Evolutionary conservation across 805 yeast species (phyloP), one percentile per base, ranked within the genome.

Genomic region (Dipodascopsis uninucleata): DNA sequence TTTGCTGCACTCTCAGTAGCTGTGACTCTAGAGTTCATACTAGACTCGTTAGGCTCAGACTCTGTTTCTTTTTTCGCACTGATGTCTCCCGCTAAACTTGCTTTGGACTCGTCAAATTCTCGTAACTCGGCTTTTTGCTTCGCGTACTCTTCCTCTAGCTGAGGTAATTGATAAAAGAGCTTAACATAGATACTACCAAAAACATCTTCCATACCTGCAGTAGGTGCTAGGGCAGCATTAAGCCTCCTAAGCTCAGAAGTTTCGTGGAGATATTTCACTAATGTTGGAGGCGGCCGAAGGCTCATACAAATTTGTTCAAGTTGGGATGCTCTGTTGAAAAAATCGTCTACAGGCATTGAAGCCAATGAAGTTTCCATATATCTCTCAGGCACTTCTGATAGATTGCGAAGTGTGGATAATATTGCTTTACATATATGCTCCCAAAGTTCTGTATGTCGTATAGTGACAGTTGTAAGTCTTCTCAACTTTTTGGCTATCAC

Each of bases 181-280:
- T 68, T 69, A 58, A 85, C 63, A 56, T 72, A 86, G 0, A 82
- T 60, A 5, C 81, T 74, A 28, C 80, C 79, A 49, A 77, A 77
- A 0, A 85, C 75, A 51, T 85, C 93, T 61, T 85, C 95, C 43
- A 84, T 75, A 7, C 40, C 44, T 1, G 62, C 61, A 0, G 93
- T 83, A 2, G 93, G 79, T 0, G 88, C 90, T 61, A 81, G 81
- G 0, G 94, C 94, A 60, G 82, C 84, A 49, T 87, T 85, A 65
- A 82, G 71, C 47, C 82, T 75, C 51, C 85, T 71, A 56, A 84
- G 70, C 39, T 82, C 89, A 12, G 73, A 69, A 7, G 77, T 60
- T 18, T 79, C 79, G 43, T 63, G 65, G 10, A 83, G 58, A 28
- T 74, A 66, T 38, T 39, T 31, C 36, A 31, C 39, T 16, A 43